Base-by-base conservation (phyloP, 305 asterid species). In the Solanum hybrid region DNA sequence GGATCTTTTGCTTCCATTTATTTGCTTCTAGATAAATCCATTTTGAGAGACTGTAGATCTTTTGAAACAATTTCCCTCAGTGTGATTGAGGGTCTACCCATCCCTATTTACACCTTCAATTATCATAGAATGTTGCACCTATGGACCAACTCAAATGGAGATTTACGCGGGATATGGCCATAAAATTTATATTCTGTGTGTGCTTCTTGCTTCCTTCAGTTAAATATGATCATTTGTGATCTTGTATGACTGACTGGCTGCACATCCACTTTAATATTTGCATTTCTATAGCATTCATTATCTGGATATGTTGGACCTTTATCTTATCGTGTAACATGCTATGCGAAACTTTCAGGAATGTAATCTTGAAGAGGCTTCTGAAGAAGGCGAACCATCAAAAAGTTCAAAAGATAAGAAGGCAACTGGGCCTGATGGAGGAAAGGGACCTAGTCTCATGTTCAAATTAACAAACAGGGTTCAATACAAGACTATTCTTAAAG, bases 401-500 rank as follows among this genome's bases (percentile, higher is more conserved):
- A 96, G 97, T 92, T 95, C 97, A 64, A 97, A 97, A 95, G 99
- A 97, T 90, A 97, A 97, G 92, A 97, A 95, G 86, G 95, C 98
- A 88, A 96, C 93, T 75, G 98, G 94, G 84, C 96, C 98, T 69
- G 99, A 93, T 90, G 92, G 92, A 12, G 95, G 85, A 87, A 97
- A 95, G 93, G 86, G 90, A 89, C 98, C 98, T 56, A 95, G 93
- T 94, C 98, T 96, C 81, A 37, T 91, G 72, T 97, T 97, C 93
- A 97, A 96, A 91, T 79, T 97, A 88, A 95, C 98, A 31, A 96
- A 94, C 95, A 94, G 95, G 93, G 96, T 97, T 90, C 98, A 92
- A 35, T 97, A 97, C 90, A 97, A 97, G 93, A 97, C 99, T 60
- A 97, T 97, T 92, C 96, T 97, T 60, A 97, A 97, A 95, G 98